Conservation (phyloP, 2,329 filamentous ascomycete genomes). For the Exophiala xenobiotica region DNA sequence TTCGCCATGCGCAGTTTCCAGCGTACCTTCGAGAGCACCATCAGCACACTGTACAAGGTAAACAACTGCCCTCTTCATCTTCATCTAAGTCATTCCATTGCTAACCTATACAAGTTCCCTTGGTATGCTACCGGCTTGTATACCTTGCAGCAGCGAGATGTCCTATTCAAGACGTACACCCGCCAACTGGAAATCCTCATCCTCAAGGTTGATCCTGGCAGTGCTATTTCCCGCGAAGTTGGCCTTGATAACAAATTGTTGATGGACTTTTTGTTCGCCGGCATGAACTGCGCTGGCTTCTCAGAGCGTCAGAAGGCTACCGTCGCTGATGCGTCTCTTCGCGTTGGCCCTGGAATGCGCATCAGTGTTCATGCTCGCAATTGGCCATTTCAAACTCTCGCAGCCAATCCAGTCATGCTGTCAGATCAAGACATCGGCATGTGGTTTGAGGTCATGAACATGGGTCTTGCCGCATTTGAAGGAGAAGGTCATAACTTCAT, state of each 20-base stretch:
- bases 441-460: slow-evolving; percentile 27
- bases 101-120: slow-evolving; percentile 44
- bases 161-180: slow-evolving; percentile 43
- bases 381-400: slow-evolving; percentile 30
- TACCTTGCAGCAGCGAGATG: slow-evolving; percentile 48
- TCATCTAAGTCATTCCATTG: neutral
- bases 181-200: slow-evolving; percentile 69
- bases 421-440: slow-evolving; percentile 25
- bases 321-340: slow-evolving; percentile 16
- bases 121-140: slow-evolving; percentile 49
- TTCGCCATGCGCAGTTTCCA: slow-evolving; percentile 51
- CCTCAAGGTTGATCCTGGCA: slow-evolving; percentile 51
- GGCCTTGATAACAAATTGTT: slow-evolving; percentile 42
- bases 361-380: slow-evolving; percentile 18
- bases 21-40: slow-evolving; percentile 54
- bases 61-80: slow-evolving; percentile 10
- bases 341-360: slow-evolving; percentile 9
- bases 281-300: slow-evolving; percentile 44
- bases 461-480: slow-evolving; percentile 17
- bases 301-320: slow-evolving; percentile 40
- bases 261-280: slow-evolving; percentile 41
- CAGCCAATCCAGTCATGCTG: slow-evolving; percentile 10
- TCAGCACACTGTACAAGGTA: slow-evolving; percentile 53
- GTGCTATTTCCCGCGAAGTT: slow-evolving; percentile 31
- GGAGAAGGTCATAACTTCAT: slow-evolving; percentile 9